Evolutionary conservation across 345 rosid genomes (phyloP).

Genomic region (Tarenaya hassleriana): DNA sequence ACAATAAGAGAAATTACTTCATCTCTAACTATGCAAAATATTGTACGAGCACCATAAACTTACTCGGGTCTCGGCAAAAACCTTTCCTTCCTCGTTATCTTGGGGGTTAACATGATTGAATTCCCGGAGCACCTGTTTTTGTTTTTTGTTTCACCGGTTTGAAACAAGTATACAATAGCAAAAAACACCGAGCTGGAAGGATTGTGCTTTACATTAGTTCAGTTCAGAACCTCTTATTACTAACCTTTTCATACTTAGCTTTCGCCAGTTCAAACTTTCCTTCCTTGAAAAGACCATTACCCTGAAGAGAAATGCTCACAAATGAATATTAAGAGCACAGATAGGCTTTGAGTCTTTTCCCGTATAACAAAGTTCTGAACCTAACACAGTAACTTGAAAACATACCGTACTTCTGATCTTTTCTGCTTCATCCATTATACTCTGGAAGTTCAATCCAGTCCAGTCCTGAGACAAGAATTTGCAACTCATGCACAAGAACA

Average conservation of each 20-base stretch:
- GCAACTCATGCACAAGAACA: conserved; percentile 6
- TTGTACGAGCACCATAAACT: conserved; percentile 21
- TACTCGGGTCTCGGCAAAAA: conserved; percentile 69
- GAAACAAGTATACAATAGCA: conserved; percentile 12
- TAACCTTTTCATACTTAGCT: conserved; percentile 97
- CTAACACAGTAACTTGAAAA: too few relatives aligned
- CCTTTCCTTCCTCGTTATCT: conserved; percentile 90
- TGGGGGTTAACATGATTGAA: conserved; percentile 98
- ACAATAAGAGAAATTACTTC: neutral
- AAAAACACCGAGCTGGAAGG: neutral
- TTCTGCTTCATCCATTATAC: conserved; percentile 90
- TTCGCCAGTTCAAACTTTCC: conserved; percentile 93
- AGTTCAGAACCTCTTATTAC: conserved; percentile 17
- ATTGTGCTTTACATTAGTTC: too few relatives aligned
- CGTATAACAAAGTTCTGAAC: too few relatives aligned
- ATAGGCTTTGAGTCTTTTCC: too few relatives aligned
- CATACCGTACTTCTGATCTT: conserved; percentile 79
- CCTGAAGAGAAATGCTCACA: too few relatives aligned
- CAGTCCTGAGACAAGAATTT: conserved; percentile 61
- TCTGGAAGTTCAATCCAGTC: conserved; percentile 87
- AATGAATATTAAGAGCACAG: too few relatives aligned
- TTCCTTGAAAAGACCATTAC: conserved; percentile 90
- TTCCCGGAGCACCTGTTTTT: conserved; percentile 74
- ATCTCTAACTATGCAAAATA: neutral
- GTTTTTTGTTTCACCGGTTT: conserved; percentile 1